phyloP scores from a whole-genome alignment of 495 filamentous ascomycete genomes.

The Massariosphaeria phaeospora region DNA sequence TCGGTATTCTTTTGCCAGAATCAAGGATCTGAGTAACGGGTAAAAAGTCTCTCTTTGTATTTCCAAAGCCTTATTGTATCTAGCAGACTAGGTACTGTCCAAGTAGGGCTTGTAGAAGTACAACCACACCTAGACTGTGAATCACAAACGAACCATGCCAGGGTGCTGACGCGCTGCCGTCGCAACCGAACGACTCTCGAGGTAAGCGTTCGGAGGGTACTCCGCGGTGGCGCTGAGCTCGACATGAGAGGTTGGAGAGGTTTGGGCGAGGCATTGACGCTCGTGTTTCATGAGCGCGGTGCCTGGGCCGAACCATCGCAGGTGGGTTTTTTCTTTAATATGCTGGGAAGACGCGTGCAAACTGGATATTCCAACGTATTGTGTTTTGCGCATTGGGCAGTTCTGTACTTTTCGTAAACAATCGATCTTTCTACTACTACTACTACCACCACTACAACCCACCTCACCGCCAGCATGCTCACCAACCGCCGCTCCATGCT shows the following conservation, averaged over 20 bases:
- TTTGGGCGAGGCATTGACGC: conserved; percentile 7
- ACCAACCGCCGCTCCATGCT: conserved; percentile 28
- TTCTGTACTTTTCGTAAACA: background rate
- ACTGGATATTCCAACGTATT: background rate
- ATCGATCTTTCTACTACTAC: background rate
- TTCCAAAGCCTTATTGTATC: too few relatives aligned
- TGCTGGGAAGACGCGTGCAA: background rate
- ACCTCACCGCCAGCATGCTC: conserved; percentile 7
- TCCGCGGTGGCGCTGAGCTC: conserved; percentile 2
- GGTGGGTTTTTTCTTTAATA: background rate
- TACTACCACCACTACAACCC: background rate
- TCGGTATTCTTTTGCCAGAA: too few relatives aligned
- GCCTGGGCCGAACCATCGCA: background rate
- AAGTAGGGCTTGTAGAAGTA: too few relatives aligned
- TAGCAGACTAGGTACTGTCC: too few relatives aligned
- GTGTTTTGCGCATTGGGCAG: background rate
- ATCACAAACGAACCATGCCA: too few relatives aligned
- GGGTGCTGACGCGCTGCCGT: background rate
- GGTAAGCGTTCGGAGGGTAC: background rate
- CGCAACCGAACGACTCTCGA: background rate
- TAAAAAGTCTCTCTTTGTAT: too few relatives aligned
- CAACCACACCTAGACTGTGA: too few relatives aligned
- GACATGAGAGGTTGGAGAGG: background rate
- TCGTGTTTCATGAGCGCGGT: background rate
- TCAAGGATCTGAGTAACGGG: too few relatives aligned